Base-by-base conservation (phyloP, 2,329 filamentous ascomycete genomes). In the Lachnum nothofagi region DNA sequence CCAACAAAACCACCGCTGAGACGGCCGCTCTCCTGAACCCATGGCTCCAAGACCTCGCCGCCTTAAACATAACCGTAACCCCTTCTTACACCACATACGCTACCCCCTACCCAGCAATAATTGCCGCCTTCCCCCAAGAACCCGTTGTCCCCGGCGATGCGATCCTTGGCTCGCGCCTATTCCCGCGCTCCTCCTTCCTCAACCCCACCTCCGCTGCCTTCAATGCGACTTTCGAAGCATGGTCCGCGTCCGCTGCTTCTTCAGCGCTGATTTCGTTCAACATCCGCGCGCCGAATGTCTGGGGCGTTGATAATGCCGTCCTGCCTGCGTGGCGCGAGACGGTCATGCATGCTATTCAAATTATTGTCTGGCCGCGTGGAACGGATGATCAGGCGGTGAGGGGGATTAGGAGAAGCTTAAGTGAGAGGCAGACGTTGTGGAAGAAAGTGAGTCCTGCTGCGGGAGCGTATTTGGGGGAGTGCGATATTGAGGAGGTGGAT, bases 381-480 rank as follows among this genome's bases (percentile, higher is more conserved):
- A 33, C 43, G 3, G 17, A 14, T 27, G 33, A 3, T 3, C n/a
- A 17, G 34, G 10, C 44, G 3, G 31, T 33, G 2, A 22, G 29
- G n/a, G 29, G 23, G 9, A 29, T 35, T 6, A 29, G 35, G n/a
- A 19, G 14, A 10, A 20, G 34, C 6, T 42, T 49, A 19, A 40
- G 16, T 16, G 35, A 9, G 5, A 45, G 27, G 14, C 9, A 31
- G 27, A 6, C 8, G 17, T 20, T 8, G 5, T 49, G 46, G 40
- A 44, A 31, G 16, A 20, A 25, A 7, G 46, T 24, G n/a, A 44
- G 33, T 4, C 46, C 41, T 19, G 46, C 34, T 4, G 34, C 41
- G 3, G 46, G 46, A 27, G 35, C 45, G 4, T 75, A 76, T 58
- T 65, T 73, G 65, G 76, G 74, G 53, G 75, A 79, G 63, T 73